Percentiles rank a stretch among this genome's conserved stretches.
These are phyloP conservation scores for Suillus tomentosus DNA, from an alignment of 768 basidiomycete species.

Conservation along the genomic window DNA sequence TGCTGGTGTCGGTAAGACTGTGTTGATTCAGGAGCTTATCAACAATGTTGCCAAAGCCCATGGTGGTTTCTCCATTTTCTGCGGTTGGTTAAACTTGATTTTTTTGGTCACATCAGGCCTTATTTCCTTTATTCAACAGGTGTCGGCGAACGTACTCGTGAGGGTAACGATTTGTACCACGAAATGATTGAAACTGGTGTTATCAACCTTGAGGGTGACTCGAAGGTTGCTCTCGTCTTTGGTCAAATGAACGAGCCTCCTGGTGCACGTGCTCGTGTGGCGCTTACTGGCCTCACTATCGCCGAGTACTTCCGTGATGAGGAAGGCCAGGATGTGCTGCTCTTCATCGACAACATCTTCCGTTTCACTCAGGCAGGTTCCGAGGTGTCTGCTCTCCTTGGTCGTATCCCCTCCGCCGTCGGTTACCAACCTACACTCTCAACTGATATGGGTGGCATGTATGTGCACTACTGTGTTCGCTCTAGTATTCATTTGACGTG, in stretches of 20 bases:
- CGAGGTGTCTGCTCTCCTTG: conserved; percentile 98
- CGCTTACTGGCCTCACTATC: conserved; percentile 97
- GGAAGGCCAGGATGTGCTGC: conserved; percentile 99
- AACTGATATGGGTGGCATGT: conserved; percentile 99
- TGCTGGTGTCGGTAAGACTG: conserved; percentile 99
- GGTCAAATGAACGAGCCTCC: conserved; percentile 99
- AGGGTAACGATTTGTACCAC: conserved; percentile 99
- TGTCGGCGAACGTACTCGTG: conserved; percentile 99
- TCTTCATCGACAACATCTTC: conserved; percentile 99
- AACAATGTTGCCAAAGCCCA: conserved; percentile 99
- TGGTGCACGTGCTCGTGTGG: conserved; percentile 99
- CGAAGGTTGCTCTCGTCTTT: conserved; percentile 99
- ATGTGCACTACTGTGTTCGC: conserved; percentile 33
- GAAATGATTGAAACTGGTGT: conserved; percentile 99
- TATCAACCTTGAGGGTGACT: conserved; percentile 99
- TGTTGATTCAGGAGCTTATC: conserved; percentile 99
- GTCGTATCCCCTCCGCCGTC: conserved; percentile 99
- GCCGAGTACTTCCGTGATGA: conserved; percentile 99
- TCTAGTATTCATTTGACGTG: conserved; percentile 13
- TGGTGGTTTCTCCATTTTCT: conserved; percentile 99
- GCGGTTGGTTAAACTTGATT: conserved; percentile 53
- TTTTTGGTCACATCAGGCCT: conserved; percentile 6
- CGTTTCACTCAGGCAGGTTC: conserved; percentile 99
- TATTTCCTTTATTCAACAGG: conserved; percentile 46
- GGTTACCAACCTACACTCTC: conserved; percentile 99